Evolutionary conservation across 2,329 filamentous ascomycete genomes (phyloP), one percentile per base, ranked within the genome.

Genomic region (Coniochaeta sp.): DNA sequence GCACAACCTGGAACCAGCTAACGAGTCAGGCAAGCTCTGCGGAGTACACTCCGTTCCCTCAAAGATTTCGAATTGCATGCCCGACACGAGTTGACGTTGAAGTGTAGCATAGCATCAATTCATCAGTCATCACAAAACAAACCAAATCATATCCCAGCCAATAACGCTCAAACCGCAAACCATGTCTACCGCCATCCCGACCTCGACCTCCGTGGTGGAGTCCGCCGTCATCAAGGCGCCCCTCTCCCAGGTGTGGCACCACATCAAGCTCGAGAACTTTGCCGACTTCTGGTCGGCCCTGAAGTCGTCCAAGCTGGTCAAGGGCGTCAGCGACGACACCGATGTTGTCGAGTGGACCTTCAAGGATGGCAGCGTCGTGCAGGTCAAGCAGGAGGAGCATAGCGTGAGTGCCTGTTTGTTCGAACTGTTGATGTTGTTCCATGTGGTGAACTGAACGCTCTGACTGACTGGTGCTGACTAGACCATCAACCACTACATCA

Each of bases 351-450:
- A 82, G 72, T 90, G 87, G 87, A 82, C 80, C 22, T 90, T 90
- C 79, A 85, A 86, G 72, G 88, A 90, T 67, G 86, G 86, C 57
- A 85, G 82, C 31, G 80, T 83, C 60, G 75, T 89, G 22, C 86
- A 90, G 72, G 84, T 90, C 66, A 90, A 90, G 83, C 86, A 88
- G 77, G 88, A 90, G 74, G 88, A 89, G 77, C 87, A 90, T 76
- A 88, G 84, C 65, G 85, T 88, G 74, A 62, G 81, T 72, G 40
- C 6, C 22, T 43, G 24, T 5, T 24, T 38, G 7, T 36, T 33
- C 6, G 16, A 9, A 24, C 11, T 8, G 17, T 50, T 3, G 5
- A n/a, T n/a, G n/a, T n/a, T n/a, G n/a, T n/a, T n/a, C n/a, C n/a
- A n/a, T n/a, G n/a, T n/a, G n/a, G 9, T 31, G 28, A 31, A 31